Conservation (phyloP, 345 rosid species). For the Camelina hispida region DNA sequence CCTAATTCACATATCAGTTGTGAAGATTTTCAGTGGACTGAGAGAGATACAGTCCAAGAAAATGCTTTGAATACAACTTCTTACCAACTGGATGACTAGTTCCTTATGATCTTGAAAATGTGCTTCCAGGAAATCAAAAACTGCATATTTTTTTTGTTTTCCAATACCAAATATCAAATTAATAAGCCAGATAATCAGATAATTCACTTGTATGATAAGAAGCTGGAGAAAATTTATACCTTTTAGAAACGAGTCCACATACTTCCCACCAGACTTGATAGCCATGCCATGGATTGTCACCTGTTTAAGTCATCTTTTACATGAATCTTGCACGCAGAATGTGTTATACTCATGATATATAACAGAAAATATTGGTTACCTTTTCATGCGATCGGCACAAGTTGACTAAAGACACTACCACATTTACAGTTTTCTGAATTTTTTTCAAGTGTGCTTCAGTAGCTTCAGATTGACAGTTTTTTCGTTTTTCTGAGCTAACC, state of each 20-base stretch:
- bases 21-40: slow-evolving; percentile 17
- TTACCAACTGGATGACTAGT: slow-evolving; percentile 66
- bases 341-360: background rate
- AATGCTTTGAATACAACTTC: slow-evolving; percentile 22
- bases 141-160: slow-evolving; percentile 47
- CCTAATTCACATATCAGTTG: slow-evolving; percentile 49
- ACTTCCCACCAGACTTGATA: slow-evolving; percentile 87
- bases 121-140: slow-evolving; percentile 70
- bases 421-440: slow-evolving; percentile 64
- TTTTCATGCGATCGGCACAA: slow-evolving; percentile 70
- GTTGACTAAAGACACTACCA: slow-evolving; percentile 73
- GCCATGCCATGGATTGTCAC: slow-evolving; percentile 75
- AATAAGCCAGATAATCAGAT: slow-evolving; percentile 13
- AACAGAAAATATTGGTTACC: slow-evolving; percentile 47
- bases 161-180: slow-evolving; percentile 18
- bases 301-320: slow-evolving; percentile 45
- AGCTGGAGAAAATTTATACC: slow-evolving; percentile 48
- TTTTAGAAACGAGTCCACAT: slow-evolving; percentile 76
- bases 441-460: slow-evolving; percentile 53
- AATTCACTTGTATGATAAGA: background rate
- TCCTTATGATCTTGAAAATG: slow-evolving; percentile 71
- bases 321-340: background rate
- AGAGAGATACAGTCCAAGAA: background rate
- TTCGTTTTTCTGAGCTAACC: slow-evolving; percentile 49
- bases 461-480: slow-evolving; percentile 49